A percentile compares a stretch with the other conserved stretches of the same genome.
phyloP scores from a whole-genome alignment of 345 rosid species.

The Boechera divaricarpa region DNA sequence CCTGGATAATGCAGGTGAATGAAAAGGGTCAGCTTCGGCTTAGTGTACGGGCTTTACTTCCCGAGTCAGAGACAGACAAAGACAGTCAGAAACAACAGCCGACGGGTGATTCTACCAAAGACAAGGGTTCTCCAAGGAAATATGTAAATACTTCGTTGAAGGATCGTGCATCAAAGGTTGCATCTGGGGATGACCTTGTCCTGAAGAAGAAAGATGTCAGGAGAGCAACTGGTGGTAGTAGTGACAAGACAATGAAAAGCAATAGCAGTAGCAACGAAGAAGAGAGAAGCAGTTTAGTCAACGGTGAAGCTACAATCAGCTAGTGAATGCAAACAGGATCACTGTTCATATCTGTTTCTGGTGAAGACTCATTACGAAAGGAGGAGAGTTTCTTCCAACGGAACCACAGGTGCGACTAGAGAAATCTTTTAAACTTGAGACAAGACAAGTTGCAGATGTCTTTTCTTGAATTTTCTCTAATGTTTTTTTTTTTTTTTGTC shows the following conservation, averaged over 20 bases:
- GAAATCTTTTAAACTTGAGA: conserved; percentile 9
- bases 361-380: conserved; percentile 26
- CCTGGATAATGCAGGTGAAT: conserved; percentile 65
- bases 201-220: conserved; percentile 65
- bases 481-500: neutral
- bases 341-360: conserved; percentile 23
- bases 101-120: conserved; percentile 47
- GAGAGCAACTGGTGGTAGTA: conserved; percentile 49
- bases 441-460: conserved; percentile 12
- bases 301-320: conserved; percentile 69
- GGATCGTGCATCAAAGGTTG: conserved; percentile 50
- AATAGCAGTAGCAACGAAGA: conserved; percentile 49
- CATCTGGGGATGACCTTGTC: conserved; percentile 48
- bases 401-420: conserved; percentile 33
- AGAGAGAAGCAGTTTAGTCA: conserved; percentile 59
- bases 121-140: conserved; percentile 46
- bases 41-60: conserved; percentile 84
- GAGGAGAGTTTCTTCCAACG: conserved; percentile 30
- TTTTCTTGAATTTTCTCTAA: neutral
- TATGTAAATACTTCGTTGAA: conserved; percentile 41
- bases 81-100: conserved; percentile 48
- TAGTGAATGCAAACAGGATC: conserved; percentile 37
- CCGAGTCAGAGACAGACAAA: conserved; percentile 60
- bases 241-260: conserved; percentile 52
- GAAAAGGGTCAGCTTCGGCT: conserved; percentile 97